Evolutionary conservation across 306 rosid genomes (phyloP).

Genomic region (Lupinus albus): DNA sequence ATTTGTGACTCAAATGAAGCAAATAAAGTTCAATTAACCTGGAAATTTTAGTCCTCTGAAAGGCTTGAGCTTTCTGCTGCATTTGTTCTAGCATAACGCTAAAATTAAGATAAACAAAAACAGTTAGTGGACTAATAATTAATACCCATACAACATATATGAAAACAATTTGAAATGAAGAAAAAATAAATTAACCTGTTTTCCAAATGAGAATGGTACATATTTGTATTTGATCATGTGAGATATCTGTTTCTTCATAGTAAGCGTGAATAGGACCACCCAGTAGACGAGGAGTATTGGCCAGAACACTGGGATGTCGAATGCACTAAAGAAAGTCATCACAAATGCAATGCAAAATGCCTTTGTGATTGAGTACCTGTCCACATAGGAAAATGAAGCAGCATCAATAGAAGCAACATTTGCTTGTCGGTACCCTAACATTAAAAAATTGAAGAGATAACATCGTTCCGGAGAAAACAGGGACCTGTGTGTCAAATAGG

Average conservation of each 20-base stretch:
- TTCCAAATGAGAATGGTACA: constrained; percentile 91
- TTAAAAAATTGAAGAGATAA: background rate
- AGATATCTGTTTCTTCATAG: constrained; percentile 91
- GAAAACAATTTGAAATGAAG: constrained; percentile 11
- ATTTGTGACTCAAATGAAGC: constrained; percentile 40
- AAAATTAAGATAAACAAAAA: constrained; percentile 29
- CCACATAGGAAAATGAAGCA: constrained; percentile 34
- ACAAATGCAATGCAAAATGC: constrained; percentile 87
- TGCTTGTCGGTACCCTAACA: constrained; percentile 13
- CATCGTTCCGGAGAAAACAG: too few species aligned
- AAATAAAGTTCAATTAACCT: constrained; percentile 34
- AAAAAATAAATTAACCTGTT: constrained; percentile 61
- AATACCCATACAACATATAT: constrained; percentile 8
- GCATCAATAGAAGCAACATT: constrained; percentile 30
- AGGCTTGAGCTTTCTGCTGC: constrained; percentile 51
- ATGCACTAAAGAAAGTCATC: constrained; percentile 69
- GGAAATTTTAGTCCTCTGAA: constrained; percentile 49
- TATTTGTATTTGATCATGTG: constrained; percentile 96
- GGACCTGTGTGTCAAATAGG: too few species aligned
- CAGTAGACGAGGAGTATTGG: constrained; percentile 96
- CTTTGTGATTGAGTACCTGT: constrained; percentile 89
- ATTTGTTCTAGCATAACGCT: constrained; percentile 80
- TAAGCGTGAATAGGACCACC: constrained; percentile 76
- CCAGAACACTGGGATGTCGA: constrained; percentile 89
- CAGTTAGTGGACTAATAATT: background rate